Conservation (phyloP, 2,329 filamentous ascomycete species). For the Drechslera avenae region DNA sequence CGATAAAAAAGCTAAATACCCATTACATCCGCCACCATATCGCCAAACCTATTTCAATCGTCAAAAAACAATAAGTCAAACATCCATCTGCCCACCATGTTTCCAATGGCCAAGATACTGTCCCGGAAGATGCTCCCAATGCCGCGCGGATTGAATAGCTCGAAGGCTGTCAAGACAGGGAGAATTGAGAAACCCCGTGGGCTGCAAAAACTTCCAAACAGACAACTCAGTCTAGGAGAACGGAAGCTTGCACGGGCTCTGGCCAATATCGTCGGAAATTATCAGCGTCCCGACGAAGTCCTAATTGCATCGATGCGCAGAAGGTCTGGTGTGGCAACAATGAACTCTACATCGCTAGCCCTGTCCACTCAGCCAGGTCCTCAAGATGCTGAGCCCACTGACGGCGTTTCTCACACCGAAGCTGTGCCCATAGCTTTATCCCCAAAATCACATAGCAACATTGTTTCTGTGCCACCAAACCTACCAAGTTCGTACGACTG, state of each 20-base stretch:
- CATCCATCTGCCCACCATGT: not conserved
- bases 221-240: not conserved
- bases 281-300: slow-evolving; percentile 2
- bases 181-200: not conserved
- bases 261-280: slow-evolving; percentile 3
- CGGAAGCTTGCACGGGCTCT: not conserved
- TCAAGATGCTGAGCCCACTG: no score
- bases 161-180: not conserved
- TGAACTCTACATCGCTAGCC: no score
- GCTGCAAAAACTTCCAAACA: not conserved
- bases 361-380: no score
- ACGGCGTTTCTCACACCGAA: not conserved
- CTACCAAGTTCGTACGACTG: not conserved
- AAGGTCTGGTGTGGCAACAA: not conserved
- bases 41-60: not conserved
- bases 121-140: not conserved
- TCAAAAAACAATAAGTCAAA: not conserved
- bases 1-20: no score
- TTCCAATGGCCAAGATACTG: not conserved
- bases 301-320: not conserved
- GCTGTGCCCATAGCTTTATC: not conserved
- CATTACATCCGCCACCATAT: no score
- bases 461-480: not conserved
- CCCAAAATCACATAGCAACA: not conserved
- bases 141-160: not conserved